Evolutionary conservation across 139 green algal species (phyloP).

Genomic region (Yamagishiella unicocca): DNA sequence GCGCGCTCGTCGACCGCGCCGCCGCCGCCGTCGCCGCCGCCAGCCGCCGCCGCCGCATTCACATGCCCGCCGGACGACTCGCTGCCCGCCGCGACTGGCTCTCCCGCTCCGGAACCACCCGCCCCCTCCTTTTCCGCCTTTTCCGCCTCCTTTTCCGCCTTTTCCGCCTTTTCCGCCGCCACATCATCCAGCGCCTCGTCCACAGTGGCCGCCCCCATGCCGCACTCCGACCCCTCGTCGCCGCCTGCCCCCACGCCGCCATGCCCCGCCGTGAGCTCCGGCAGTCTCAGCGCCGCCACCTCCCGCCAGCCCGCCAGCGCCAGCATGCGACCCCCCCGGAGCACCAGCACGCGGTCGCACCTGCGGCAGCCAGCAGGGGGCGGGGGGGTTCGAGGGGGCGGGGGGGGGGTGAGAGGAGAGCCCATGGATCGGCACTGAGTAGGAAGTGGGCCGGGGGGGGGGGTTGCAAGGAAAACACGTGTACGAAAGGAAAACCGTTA

Average conservation of each 20-base stretch:
- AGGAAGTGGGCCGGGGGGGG: not conserved
- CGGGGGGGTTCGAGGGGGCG: not conserved
- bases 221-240: not conserved
- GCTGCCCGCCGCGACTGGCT: too few relatives aligned
- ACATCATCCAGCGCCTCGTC: not conserved
- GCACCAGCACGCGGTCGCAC: conserved; percentile 84
- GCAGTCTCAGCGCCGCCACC: conserved; percentile 58
- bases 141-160: not conserved
- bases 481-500: too few relatives aligned
- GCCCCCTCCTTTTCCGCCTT: not conserved
- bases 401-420: not conserved
- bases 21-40: not conserved
- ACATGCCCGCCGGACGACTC: not conserved
- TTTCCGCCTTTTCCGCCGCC: not conserved
- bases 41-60: not conserved
- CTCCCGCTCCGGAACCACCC: too few relatives aligned
- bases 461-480: too few relatives aligned
- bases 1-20: too few relatives aligned
- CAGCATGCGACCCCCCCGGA: conserved; percentile 70
- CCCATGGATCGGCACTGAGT: not conserved
- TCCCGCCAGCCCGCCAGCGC: conserved; percentile 73
- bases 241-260: not conserved
- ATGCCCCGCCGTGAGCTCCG: conserved; percentile 62
- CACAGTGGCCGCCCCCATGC: not conserved
- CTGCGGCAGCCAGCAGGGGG: not conserved